Percentiles rank a stretch among this genome's conserved stretches.
Conservation (phyloP, 768 basidiomycete genomes). For the Collybia mongolica region DNA sequence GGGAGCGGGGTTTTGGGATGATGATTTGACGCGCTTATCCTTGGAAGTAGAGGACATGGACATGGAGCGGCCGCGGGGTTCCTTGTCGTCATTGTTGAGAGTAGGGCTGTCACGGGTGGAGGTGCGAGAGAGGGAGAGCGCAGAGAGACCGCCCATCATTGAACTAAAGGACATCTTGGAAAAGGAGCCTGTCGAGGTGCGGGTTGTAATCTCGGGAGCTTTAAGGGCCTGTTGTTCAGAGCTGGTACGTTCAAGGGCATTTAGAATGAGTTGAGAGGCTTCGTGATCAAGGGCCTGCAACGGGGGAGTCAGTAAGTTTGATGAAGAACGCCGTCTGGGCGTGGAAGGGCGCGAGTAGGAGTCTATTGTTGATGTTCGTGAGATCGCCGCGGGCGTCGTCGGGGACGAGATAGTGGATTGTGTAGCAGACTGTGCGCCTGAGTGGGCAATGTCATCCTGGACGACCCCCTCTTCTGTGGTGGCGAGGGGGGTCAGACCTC, state of each 20-base stretch:
- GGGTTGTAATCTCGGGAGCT: conserved; percentile 31
- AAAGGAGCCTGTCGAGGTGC: conserved; percentile 48
- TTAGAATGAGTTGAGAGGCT: conserved; percentile 41
- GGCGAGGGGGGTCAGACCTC: conserved; percentile 16
- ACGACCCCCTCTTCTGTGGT: conserved; percentile 25
- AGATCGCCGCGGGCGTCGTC: conserved; percentile 10
- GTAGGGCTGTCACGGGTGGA: conserved; percentile 37
- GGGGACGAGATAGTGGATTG: conserved; percentile 10
- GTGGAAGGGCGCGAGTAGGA: conserved; percentile 25
- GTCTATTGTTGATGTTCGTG: conserved; percentile 18
- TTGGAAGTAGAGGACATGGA: conserved; percentile 39
- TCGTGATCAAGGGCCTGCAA: conserved; percentile 45
- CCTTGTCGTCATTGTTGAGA: conserved; percentile 38
- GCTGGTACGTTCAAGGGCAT: conserved; percentile 49
- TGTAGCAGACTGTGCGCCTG: conserved; percentile 6
- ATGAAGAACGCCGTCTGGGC: conserved; percentile 32
- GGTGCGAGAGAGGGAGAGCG: conserved; percentile 60
- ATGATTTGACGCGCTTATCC: conserved; percentile 44
- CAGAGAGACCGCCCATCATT: conserved; percentile 71
- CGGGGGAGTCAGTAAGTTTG: conserved; percentile 27
- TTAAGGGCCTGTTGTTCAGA: conserved; percentile 28
- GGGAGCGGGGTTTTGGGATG: conserved; percentile 42
- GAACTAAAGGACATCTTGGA: conserved; percentile 57
- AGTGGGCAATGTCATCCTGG: conserved; percentile 8
- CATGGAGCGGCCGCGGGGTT: conserved; percentile 52